Conservation (phyloP, 192 early-diverging fungal species). For the Kappamyces sp. region DNA sequence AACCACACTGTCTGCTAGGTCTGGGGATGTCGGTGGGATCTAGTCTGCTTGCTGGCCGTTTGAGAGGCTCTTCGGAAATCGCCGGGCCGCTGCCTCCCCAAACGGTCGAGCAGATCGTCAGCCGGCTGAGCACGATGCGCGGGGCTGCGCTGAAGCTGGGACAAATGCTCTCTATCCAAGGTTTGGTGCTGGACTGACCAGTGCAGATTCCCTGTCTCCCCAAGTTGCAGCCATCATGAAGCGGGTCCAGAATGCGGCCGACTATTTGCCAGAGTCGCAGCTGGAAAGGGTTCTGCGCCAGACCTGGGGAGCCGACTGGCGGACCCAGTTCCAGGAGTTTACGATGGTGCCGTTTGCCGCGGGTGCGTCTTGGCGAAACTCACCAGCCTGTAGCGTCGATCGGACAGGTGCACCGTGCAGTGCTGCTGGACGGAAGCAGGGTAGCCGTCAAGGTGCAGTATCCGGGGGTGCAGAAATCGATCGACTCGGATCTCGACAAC, state of each 20-base stretch:
- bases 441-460: conserved; percentile 96
- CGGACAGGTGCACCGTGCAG: conserved; percentile 46
- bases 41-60: no score
- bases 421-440: conserved; percentile 32
- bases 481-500: conserved; percentile 84
- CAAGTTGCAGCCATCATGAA: conserved; percentile 77
- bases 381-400: conserved; percentile 41
- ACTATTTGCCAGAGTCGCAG: conserved; percentile 91
- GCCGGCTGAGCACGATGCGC: conserved; percentile 82
- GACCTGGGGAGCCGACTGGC: conserved; percentile 73
- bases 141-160: conserved; percentile 96
- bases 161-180: conserved; percentile 97
- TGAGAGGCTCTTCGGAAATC: not conserved
- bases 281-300: conserved; percentile 64
- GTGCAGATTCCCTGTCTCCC: conserved; percentile 53
- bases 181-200: conserved; percentile 42
- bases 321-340: conserved; percentile 60
- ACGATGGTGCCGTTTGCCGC: conserved; percentile 85
- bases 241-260: conserved; percentile 88
- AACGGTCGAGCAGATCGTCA: conserved; percentile 84
- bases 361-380: conserved; percentile 29
- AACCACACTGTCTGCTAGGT: not conserved
- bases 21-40: not conserved
- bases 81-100: conserved; percentile 48
- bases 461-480: conserved; percentile 83